Conservation (phyloP, 805 yeast species). For the Barnettozyma wickerhamii region DNA sequence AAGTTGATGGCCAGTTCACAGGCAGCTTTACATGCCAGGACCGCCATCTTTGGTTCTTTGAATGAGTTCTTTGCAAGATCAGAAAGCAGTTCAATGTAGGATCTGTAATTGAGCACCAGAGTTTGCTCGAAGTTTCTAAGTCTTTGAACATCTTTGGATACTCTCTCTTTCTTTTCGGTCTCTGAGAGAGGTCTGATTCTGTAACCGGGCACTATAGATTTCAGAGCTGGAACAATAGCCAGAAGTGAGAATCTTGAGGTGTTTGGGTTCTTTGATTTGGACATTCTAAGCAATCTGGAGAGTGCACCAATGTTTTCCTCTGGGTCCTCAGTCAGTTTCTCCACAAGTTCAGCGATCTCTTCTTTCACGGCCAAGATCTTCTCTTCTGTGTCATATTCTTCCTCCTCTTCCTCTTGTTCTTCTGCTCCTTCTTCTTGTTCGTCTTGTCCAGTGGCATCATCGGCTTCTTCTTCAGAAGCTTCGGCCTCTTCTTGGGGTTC, state of each 20-base stretch:
- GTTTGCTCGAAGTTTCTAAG: conserved; percentile 78
- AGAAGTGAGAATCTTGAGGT: conserved; percentile 68
- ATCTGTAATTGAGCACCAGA: conserved; percentile 63
- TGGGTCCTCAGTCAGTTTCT: conserved; percentile 77
- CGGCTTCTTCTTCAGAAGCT: conserved; percentile 24
- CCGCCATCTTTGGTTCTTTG: conserved; percentile 39
- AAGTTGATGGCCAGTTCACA: conserved; percentile 69
- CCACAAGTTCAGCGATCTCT: conserved; percentile 78
- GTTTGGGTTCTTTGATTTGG: conserved; percentile 59
- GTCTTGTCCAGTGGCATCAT: no score
- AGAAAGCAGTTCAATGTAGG: conserved; percentile 55
- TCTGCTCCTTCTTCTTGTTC: conserved; percentile 22
- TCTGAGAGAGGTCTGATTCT: conserved; percentile 80
- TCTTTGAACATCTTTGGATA: conserved; percentile 74
- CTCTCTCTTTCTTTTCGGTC: conserved; percentile 74
- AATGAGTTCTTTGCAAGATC: conserved; percentile 35
- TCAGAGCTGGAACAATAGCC: conserved; percentile 81
- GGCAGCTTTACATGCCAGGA: conserved; percentile 66
- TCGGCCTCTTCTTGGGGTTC: conserved; percentile 28
- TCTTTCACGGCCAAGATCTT: conserved; percentile 63
- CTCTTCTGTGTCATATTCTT: conserved; percentile 48
- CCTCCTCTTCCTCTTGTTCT: conserved; percentile 20
- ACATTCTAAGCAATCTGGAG: conserved; percentile 65
- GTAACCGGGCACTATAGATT: conserved; percentile 83
- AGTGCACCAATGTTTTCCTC: conserved; percentile 72